phyloP scores from a whole-genome alignment of 2,329 filamentous ascomycete genomes.

The Cercospora brassicicola region DNA sequence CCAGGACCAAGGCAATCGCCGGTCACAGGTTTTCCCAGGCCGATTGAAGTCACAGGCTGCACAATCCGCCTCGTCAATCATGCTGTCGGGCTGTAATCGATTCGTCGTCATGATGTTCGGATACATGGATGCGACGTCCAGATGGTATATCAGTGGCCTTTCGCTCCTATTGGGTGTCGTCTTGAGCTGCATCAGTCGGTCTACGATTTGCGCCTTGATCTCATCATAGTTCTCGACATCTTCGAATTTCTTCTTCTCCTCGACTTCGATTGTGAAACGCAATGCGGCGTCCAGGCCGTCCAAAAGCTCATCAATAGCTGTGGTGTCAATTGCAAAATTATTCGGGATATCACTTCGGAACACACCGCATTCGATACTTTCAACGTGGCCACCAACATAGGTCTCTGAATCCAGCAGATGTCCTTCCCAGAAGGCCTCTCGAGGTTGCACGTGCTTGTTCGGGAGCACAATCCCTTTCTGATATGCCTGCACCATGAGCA shows the following conservation, averaged over 20 bases:
- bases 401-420: slow-evolving; percentile 96
- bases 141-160: slow-evolving; percentile 88
- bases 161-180: slow-evolving; percentile 81
- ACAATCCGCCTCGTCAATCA: slow-evolving; percentile 95
- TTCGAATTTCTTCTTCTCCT: slow-evolving; percentile 55
- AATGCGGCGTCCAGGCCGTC: slow-evolving; percentile 83
- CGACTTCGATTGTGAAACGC: slow-evolving; percentile 68
- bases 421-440: slow-evolving; percentile 94
- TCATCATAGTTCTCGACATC: slow-evolving; percentile 55
- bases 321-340: slow-evolving; percentile 86
- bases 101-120: slow-evolving; percentile 99
- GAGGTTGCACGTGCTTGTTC: slow-evolving; percentile 90
- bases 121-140: slow-evolving; percentile 99
- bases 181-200: slow-evolving; percentile 70
- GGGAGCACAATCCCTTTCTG: slow-evolving; percentile 86
- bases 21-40: slow-evolving; percentile 94
- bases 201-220: slow-evolving; percentile 77
- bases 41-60: slow-evolving; percentile 98
- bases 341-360: slow-evolving; percentile 95
- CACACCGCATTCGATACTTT: slow-evolving; percentile 97
- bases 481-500: slow-evolving; percentile 98
- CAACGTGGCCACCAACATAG: slow-evolving; percentile 96
- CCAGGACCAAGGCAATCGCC: slow-evolving; percentile 95
- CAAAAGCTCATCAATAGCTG: slow-evolving; percentile 85
- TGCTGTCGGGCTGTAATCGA: slow-evolving; percentile 94